A percentile compares a stretch with the other conserved stretches of the same genome.
Evolutionary conservation across 805 yeast genomes (phyloP).

Genomic region (Candida alai): DNA sequence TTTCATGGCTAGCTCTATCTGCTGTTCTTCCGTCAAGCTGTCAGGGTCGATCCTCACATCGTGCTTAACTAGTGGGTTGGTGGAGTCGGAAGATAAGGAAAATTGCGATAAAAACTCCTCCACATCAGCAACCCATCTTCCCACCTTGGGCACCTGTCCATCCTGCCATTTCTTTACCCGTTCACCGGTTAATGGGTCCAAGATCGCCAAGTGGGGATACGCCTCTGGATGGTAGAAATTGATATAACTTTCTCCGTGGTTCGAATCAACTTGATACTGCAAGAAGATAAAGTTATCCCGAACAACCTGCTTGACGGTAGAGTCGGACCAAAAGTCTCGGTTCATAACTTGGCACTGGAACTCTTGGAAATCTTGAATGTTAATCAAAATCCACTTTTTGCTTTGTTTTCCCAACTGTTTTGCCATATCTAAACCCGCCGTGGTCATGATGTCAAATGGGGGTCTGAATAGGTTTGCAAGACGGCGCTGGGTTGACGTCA

Average conservation of each 20-base stretch:
- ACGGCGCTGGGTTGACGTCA: conserved; percentile 55
- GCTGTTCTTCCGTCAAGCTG: conserved; percentile 76
- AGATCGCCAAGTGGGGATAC: conserved; percentile 84
- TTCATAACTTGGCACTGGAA: conserved; percentile 87
- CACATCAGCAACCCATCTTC: conserved; percentile 63
- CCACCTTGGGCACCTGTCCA: conserved; percentile 53
- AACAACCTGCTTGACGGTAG: conserved; percentile 59
- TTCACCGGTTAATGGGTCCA: conserved; percentile 97
- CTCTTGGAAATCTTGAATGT: conserved; percentile 81
- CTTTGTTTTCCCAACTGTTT: conserved; percentile 57
- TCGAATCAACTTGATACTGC: conserved; percentile 79
- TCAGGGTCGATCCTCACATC: conserved; percentile 60
- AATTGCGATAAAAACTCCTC: conserved; percentile 63
- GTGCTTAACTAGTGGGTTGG: conserved; percentile 64
- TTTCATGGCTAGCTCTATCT: conserved; percentile 68
- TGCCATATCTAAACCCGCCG: conserved; percentile 68
- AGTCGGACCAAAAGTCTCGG: conserved; percentile 87
- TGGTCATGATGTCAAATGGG: conserved; percentile 84
- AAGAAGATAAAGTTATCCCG: conserved; percentile 71
- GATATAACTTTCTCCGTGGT: conserved; percentile 65
- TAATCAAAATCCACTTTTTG: conserved; percentile 80
- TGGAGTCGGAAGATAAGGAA: conserved; percentile 58
- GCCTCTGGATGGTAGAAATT: conserved; percentile 68
- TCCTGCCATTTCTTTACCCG: conserved; percentile 72
- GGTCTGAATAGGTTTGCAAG: conserved; percentile 85